These are phyloP conservation scores for Huntiella abstrusa DNA, from an alignment of 2,329 filamentous ascomycete species.

Conservation along the genomic window DNA sequence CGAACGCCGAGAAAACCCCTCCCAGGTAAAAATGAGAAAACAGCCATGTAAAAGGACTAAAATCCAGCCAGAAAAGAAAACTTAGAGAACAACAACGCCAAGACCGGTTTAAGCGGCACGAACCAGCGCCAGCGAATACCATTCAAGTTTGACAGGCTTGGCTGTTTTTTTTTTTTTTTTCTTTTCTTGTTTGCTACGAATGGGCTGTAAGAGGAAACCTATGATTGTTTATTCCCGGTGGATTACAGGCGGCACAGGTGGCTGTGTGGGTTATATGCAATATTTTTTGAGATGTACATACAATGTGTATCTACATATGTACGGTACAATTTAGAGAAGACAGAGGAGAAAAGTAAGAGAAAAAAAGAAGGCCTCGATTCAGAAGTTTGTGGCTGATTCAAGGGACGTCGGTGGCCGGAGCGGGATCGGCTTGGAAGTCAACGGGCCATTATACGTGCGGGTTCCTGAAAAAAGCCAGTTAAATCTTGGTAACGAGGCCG, in stretches of 20 bases:
- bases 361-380: neutral
- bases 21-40: too few relatives aligned
- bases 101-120: neutral
- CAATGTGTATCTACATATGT: neutral
- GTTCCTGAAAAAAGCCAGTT: too few relatives aligned
- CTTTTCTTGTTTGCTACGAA: neutral
- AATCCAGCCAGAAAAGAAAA: neutral
- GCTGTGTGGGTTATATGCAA: neutral
- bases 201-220: neutral
- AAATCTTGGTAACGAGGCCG: too few relatives aligned
- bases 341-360: neutral
- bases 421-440: too few relatives aligned
- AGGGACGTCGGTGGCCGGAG: neutral
- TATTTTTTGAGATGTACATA: neutral
- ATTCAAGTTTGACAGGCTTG: slow-evolving; percentile 1
- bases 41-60: neutral
- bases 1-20: slow-evolving; percentile 2
- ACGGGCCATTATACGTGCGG: too few relatives aligned
- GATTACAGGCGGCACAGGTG: neutral
- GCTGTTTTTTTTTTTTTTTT: neutral
- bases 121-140: neutral
- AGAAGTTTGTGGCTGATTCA: neutral
- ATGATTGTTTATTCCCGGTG: neutral
- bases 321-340: neutral
- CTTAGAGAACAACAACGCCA: neutral